phyloP scores from a whole-genome alignment of 495 filamentous ascomycete genomes.

The Sabuloglossum arenarium region DNA sequence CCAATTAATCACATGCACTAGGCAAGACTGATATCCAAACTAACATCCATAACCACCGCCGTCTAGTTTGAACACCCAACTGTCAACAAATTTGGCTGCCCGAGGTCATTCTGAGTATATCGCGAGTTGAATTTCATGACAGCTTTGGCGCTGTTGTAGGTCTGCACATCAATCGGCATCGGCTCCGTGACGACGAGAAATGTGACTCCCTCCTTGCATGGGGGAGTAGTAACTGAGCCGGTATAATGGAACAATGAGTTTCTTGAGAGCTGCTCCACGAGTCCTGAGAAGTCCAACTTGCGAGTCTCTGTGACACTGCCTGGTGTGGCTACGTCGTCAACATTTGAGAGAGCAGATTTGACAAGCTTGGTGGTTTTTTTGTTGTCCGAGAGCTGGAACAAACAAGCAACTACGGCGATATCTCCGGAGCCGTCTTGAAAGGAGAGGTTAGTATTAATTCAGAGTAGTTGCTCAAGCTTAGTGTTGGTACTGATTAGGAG shows the following conservation, averaged over 20 bases:
- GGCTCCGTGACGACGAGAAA: conserved; percentile 35
- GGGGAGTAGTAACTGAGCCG: conserved; percentile 48
- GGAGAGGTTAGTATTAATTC: not conserved
- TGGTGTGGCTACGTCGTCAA: conserved; percentile 20
- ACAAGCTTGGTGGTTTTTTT: conserved; percentile 6
- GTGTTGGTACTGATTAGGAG: not conserved
- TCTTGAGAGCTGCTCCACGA: conserved; percentile 27
- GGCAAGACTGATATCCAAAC: not conserved
- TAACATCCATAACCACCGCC: not conserved
- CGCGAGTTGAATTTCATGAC: conserved; percentile 45
- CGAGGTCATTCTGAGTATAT: conserved; percentile 35
- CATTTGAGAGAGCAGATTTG: not conserved
- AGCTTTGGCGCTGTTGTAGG: conserved; percentile 31
- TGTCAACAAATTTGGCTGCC: conserved; percentile 29
- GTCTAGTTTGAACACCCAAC: not conserved
- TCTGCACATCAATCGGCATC: conserved; percentile 28
- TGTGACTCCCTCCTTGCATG: conserved; percentile 38
- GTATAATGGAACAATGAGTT: conserved; percentile 32
- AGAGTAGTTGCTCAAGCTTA: not conserved
- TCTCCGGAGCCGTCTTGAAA: not conserved
- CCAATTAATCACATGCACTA: not conserved
- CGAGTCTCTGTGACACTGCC: conserved; percentile 16
- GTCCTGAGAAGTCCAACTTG: conserved; percentile 31
- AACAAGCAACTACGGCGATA: conserved; percentile 36
- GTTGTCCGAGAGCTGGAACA: conserved; percentile 32